These are phyloP conservation scores for Calonectria multiphialidica DNA, from an alignment of 2,329 filamentous ascomycete genomes.

Conservation along the genomic window DNA sequence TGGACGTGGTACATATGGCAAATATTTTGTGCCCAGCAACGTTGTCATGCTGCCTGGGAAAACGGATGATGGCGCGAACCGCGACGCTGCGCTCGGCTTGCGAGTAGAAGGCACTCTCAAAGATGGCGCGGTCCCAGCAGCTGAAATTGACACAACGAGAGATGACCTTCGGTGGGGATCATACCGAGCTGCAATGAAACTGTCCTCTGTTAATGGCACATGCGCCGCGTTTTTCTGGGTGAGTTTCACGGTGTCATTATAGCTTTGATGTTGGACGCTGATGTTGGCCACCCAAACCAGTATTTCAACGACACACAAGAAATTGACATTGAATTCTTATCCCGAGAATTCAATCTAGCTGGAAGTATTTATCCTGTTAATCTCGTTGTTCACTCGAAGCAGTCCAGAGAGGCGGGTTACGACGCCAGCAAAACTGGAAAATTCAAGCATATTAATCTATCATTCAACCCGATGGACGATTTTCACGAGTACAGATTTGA, in stretches of 20 bases:
- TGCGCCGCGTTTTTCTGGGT: slow-evolving; percentile 88
- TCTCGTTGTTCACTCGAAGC: slow-evolving; percentile 78
- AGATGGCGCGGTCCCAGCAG: slow-evolving; percentile 67
- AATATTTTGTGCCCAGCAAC: slow-evolving; percentile 70
- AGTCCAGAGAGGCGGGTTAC: slow-evolving; percentile 69
- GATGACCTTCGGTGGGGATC: slow-evolving; percentile 77
- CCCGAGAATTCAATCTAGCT: slow-evolving; percentile 68
- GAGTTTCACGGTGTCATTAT: slow-evolving; percentile 32
- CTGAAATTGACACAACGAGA: slow-evolving; percentile 73
- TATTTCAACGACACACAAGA: slow-evolving; percentile 85
- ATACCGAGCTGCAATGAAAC: slow-evolving; percentile 76
- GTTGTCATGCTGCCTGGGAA: slow-evolving; percentile 60
- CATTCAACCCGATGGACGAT: slow-evolving; percentile 73
- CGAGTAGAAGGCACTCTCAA: slow-evolving; percentile 60
- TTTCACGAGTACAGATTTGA: slow-evolving; percentile 88
- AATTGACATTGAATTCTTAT: slow-evolving; percentile 85
- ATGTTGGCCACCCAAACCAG: slow-evolving; percentile 52
- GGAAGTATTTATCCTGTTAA: slow-evolving; percentile 72
- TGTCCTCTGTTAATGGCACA: slow-evolving; percentile 72
- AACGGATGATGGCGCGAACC: slow-evolving; percentile 57
- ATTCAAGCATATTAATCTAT: slow-evolving; percentile 69
- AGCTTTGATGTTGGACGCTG: neutral
- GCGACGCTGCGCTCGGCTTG: slow-evolving; percentile 67
- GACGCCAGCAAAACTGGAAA: slow-evolving; percentile 71
- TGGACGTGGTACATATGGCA: slow-evolving; percentile 74